Evolutionary conservation across 2,329 filamentous ascomycete species (phyloP), one percentile per base, ranked within the genome.

Genomic region (Colletotrichum ledebouriae): DNA sequence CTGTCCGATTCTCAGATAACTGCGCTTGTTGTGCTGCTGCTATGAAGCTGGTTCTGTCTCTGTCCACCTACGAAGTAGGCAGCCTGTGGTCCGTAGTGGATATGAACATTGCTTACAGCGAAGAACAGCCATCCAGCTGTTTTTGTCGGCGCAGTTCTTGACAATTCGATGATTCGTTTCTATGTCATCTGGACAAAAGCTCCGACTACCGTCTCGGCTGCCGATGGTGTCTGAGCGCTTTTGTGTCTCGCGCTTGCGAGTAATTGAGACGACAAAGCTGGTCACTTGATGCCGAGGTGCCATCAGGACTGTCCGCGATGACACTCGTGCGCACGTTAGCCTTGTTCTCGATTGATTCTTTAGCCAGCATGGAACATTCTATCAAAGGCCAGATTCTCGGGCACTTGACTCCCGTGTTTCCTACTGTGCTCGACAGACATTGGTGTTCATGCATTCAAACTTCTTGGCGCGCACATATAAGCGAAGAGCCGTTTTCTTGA

Each of bases 211-310:
- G 22, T n/a, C 29, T 20, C 17, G 47, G 11, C 13, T 34, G 22
- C 34, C 17, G 22, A 22, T 15, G 15, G 25, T 22, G 59, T 53
- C 59, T 61, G 59, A 44, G 47, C 59, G 47, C 25, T n/a, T 22
- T 61, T 52, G 59, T 20, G 37, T 37, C 53, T 33, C 9, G n/a
- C 53, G 37, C 59, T 33, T 15, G n/a, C n/a, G 39, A n/a, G 47
- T 22, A 22, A 11, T 53, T 53, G 59, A 34, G 59, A 44, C 39
- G 59, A 53, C 22, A 33, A 39, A 49, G 50, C 11, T 4, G 22
- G 53, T 53, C 47, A 44, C 59, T 61, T 44, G 25, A 37, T 44
- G 22, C 59, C 37, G 47, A 61, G 37, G 34, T 29, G 37, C 10
- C 20, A 34, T 15, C 13, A 15, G n/a, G 49, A 34, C 25, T 37